Evolutionary conservation across 495 filamentous ascomycete species (phyloP), one percentile per base, ranked within the genome.

Genomic region (Aspergillus conjunctus): DNA sequence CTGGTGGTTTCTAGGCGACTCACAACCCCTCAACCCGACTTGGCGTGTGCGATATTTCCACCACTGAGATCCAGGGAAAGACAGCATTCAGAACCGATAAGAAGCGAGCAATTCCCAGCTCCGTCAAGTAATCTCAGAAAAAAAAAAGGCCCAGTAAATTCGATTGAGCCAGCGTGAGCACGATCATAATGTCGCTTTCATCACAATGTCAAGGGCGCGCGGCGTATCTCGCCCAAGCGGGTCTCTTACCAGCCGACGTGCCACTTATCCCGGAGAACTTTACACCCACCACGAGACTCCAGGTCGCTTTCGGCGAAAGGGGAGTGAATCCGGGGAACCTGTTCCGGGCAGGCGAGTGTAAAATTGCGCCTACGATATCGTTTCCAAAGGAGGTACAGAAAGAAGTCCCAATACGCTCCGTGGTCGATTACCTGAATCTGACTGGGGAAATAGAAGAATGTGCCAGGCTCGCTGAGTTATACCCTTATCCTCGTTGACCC

Each of bases 401-500:
- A 17, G 50, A 32, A 6, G 9, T 10, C 1, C 37, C 34, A 37
- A 14, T 41, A 14, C 9, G 0, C 12, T 41, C 37, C 15, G 37
- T 0, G 1, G 37, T 41, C 5, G 8, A 41, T 41, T 39, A 46
- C 46, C 10, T 5, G 1, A 8, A n/a, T 31, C 12, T 30, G 33
- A 59, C 30, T 10, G 0, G 11, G 18, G 8, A 14, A 14, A 32
- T 54, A 63, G 60, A 32, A 41, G 4, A 39, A 61, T 22, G 32
- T 32, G 0, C 12, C 21, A 4, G 10, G 44, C 5, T 20, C 51
- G 0, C 48, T 31, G 37, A 45, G 17, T 7, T 66, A 66, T 46
- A 66, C 59, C 0, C 63, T 66, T n/a, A 50, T 66, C 45, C 51
- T 66, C 10, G 34, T 58, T 20, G 59, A 66, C 46, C 63, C 63